Conservation (phyloP, 805 yeast species). For the Ogataea pini region DNA sequence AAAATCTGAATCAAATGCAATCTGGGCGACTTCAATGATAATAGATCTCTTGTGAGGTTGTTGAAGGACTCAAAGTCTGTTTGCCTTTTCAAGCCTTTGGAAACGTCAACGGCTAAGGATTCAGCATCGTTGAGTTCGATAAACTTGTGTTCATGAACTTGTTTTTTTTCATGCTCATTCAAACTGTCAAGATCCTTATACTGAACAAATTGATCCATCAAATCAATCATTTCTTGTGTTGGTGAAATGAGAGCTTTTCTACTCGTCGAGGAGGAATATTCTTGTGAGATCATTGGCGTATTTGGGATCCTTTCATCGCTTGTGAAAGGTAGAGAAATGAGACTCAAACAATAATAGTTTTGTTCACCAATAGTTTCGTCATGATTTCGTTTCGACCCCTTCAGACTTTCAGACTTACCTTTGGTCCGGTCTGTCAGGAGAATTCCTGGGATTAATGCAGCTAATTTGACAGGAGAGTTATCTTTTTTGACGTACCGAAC, state of each 20-base stretch:
- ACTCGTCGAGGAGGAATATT: neutral
- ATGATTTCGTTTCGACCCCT: conserved; percentile 23
- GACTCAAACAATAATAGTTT: conserved; percentile 43
- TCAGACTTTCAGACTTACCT: conserved; percentile 11
- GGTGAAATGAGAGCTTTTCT: conserved; percentile 35
- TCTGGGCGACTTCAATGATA: conserved; percentile 25
- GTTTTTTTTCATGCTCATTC: conserved; percentile 23
- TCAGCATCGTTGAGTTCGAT: conserved; percentile 27
- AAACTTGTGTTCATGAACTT: conserved; percentile 14
- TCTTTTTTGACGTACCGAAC: conserved; percentile 62
- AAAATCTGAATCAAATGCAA: conserved; percentile 19
- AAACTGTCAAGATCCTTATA: conserved; percentile 42
- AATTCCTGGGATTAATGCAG: conserved; percentile 54
- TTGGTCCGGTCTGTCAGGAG: conserved; percentile 27
- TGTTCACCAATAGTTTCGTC: conserved; percentile 26
- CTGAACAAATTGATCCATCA: conserved; percentile 48
- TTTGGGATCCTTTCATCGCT: conserved; percentile 70
- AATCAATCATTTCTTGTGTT: conserved; percentile 37
- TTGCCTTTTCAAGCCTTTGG: conserved; percentile 19
- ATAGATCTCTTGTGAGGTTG: conserved; percentile 18
- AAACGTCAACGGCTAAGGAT: conserved; percentile 14
- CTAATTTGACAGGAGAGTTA: conserved; percentile 49
- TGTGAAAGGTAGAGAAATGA: conserved; percentile 64
- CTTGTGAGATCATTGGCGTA: conserved; percentile 40
- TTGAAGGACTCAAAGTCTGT: conserved; percentile 9